Evolutionary conservation across 139 green algal species (phyloP).

Genomic region (Chlamydomonas eustigma): DNA sequence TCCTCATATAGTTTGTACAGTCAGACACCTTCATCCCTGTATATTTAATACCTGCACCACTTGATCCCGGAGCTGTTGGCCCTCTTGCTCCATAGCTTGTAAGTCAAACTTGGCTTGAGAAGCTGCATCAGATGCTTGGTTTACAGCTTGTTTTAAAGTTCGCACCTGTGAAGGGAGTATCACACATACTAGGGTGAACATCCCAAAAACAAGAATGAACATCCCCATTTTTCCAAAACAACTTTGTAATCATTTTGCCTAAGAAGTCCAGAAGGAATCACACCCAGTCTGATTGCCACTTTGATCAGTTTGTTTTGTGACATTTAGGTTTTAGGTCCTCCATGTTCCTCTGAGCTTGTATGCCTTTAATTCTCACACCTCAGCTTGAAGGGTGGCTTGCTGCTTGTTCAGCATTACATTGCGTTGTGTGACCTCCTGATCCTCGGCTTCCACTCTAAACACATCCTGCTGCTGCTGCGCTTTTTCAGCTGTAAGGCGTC

Average conservation of each 20-base stretch:
- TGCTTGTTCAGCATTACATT: conserved; percentile 73
- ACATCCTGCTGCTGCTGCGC: conserved; percentile 44
- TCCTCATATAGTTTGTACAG: too few relatives aligned
- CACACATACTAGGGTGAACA: too few relatives aligned
- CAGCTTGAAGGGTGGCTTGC: conserved; percentile 50
- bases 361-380: conserved; percentile 39
- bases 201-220: too few relatives aligned
- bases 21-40: too few relatives aligned
- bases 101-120: conserved; percentile 62
- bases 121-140: conserved; percentile 52
- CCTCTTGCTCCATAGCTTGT: conserved; percentile 42
- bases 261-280: too few relatives aligned
- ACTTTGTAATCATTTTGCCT: too few relatives aligned
- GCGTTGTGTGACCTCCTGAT: conserved; percentile 39
- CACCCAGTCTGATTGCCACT: too few relatives aligned
- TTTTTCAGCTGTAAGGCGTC: conserved; percentile 41
- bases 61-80: conserved; percentile 59
- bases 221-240: too few relatives aligned
- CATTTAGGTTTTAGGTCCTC: too few relatives aligned
- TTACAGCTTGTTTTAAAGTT: conserved; percentile 51
- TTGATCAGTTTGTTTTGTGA: not conserved
- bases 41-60: conserved; percentile 84
- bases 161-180: conserved; percentile 32
- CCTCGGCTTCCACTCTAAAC: conserved; percentile 49
- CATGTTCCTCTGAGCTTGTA: too few relatives aligned